These are phyloP conservation scores for Silene latifolia DNA, from an alignment of 148 eudicot genomes.

Conservation along the genomic window DNA sequence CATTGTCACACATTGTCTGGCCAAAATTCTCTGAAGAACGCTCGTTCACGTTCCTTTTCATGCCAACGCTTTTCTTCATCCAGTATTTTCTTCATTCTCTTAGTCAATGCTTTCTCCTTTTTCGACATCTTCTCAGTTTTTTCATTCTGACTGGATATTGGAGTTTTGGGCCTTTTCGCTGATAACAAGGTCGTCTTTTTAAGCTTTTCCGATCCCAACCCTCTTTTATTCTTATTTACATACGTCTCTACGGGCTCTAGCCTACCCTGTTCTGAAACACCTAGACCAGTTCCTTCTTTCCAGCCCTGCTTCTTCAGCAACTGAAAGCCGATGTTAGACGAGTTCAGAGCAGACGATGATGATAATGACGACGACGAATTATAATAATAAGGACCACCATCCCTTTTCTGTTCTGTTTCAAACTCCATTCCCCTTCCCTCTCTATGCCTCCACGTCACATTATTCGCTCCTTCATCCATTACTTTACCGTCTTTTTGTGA, in stretches of 20 bases:
- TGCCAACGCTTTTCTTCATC: constrained; percentile 54
- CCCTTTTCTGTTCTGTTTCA: background rate
- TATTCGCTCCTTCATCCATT: no score
- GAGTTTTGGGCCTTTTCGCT: constrained; percentile 17
- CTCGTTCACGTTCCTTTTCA: constrained; percentile 73
- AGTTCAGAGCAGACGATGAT: constrained; percentile 20
- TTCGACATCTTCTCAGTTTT: constrained; percentile 40
- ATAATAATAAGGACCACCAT: background rate
- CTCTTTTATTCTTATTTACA: constrained; percentile 65
- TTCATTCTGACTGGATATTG: constrained; percentile 18
- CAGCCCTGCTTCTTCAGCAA: constrained; percentile 61
- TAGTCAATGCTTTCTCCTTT: constrained; percentile 51
- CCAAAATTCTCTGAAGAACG: constrained; percentile 92
- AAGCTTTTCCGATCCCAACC: constrained; percentile 68
- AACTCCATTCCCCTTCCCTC: background rate
- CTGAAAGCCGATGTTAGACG: constrained; percentile 42
- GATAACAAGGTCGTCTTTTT: constrained; percentile 38
- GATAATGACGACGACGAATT: background rate
- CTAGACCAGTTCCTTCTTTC: constrained; percentile 85
- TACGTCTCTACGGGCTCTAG: constrained; percentile 70
- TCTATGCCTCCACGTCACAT: background rate
- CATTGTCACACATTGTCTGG: constrained; percentile 75
- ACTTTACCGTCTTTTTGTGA: no score
- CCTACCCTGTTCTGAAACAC: constrained; percentile 68
- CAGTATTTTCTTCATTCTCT: constrained; percentile 56